These are phyloP conservation scores for Podaxis carcinomalis DNA, from an alignment of 768 basidiomycete species.

Conservation along the genomic window DNA sequence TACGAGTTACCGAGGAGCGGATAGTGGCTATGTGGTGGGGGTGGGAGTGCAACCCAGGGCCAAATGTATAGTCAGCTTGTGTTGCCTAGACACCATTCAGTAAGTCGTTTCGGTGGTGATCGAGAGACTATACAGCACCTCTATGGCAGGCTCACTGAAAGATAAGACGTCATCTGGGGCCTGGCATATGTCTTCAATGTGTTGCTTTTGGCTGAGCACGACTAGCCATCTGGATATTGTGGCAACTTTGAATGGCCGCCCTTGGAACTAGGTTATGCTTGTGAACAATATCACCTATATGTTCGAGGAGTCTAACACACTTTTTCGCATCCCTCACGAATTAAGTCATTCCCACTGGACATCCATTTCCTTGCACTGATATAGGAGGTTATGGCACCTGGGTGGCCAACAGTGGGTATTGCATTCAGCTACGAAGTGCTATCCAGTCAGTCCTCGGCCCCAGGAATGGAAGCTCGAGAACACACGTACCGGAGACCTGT, in stretches of 20 bases:
- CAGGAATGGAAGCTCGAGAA: background rate
- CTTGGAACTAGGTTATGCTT: background rate
- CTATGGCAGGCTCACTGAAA: slow-evolving; percentile 21
- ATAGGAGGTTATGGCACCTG: slow-evolving; percentile 13
- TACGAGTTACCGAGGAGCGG: slow-evolving; percentile 25
- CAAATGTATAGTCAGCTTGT: slow-evolving; percentile 26
- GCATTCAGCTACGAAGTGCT: slow-evolving; percentile 7
- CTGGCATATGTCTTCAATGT: slow-evolving; percentile 27
- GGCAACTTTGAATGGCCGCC: slow-evolving; percentile 3
- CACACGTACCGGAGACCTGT: background rate
- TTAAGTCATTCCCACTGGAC: slow-evolving; percentile 8
- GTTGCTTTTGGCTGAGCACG: slow-evolving; percentile 11
- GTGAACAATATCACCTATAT: background rate
- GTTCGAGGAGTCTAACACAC: background rate
- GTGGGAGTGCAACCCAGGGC: slow-evolving; percentile 19
- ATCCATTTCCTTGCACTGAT: slow-evolving; percentile 10
- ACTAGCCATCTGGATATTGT: slow-evolving; percentile 8
- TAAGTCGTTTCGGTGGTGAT: background rate
- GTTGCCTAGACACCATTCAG: slow-evolving; percentile 15
- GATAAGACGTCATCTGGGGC: slow-evolving; percentile 28
- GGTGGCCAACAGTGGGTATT: slow-evolving; percentile 17
- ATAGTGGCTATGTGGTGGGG: slow-evolving; percentile 28
- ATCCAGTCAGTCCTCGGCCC: background rate
- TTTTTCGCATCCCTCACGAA: slow-evolving; percentile 17
- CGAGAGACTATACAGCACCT: slow-evolving; percentile 16